These are phyloP conservation scores for Penicillium sp. DNA, from an alignment of 2,329 filamentous ascomycete genomes.

Conservation along the genomic window DNA sequence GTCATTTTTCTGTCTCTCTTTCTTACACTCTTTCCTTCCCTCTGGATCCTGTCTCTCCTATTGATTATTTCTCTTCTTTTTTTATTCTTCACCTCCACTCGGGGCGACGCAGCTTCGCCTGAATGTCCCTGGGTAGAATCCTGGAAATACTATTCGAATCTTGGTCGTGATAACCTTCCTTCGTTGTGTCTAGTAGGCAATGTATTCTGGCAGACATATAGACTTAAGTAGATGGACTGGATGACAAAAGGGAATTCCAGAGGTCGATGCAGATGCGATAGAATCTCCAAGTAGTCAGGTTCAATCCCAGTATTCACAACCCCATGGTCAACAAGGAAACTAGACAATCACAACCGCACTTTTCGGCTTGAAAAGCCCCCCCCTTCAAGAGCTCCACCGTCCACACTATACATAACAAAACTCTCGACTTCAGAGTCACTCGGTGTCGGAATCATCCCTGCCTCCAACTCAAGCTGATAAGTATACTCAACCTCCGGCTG, in stretches of 20 bases:
- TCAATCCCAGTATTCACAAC: conserved; percentile 80
- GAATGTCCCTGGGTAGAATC: background rate
- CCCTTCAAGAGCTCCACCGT: conserved; percentile 68
- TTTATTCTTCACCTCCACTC: background rate
- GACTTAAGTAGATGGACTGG: conserved; percentile 31
- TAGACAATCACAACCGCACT: conserved; percentile 82
- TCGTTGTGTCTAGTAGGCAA: background rate
- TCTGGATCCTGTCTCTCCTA: background rate
- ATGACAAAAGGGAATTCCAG: background rate
- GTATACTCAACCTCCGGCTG: conserved; percentile 92
- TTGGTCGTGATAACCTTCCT: background rate
- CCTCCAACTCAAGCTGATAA: conserved; percentile 80
- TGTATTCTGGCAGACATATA: background rate
- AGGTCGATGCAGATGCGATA: background rate
- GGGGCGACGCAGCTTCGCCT: background rate
- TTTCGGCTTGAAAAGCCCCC: conserved; percentile 87
- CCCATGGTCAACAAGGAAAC: conserved; percentile 85
- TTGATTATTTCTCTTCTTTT: conserved; percentile 7
- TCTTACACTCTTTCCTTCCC: background rate
- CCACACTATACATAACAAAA: conserved; percentile 75
- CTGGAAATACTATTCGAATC: background rate
- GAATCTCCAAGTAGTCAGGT: conserved; percentile 58
- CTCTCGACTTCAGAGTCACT: conserved; percentile 87
- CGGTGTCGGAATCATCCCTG: conserved; percentile 69
- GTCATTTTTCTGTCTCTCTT: conserved; percentile 8